Percentiles rank a stretch among this genome's conserved stretches.
Conservation (phyloP, 164 flowering plant genomes). For the Brasenia schreberi region DNA sequence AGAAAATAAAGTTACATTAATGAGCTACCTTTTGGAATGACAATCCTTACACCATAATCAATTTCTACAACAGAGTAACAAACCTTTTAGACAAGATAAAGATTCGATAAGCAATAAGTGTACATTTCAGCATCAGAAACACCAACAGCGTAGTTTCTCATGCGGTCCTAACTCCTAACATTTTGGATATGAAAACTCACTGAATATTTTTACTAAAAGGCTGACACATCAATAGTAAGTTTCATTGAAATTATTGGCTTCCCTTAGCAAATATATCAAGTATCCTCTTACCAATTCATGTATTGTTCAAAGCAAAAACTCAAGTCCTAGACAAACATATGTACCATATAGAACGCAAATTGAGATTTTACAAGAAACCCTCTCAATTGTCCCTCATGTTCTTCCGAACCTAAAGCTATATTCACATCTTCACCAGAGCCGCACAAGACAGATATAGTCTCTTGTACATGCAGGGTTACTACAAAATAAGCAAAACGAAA, state of each 20-base stretch:
- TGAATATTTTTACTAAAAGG: no score
- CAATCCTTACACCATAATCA: no score
- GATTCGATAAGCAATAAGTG: no score
- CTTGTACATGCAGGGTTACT: conserved; percentile 15
- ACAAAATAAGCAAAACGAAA: conserved; percentile 7
- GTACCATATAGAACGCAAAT: neutral
- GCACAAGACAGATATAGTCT: conserved; percentile 9
- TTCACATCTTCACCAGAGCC: conserved; percentile 23
- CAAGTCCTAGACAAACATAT: neutral
- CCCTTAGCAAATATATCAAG: neutral
- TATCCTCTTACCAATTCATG: neutral
- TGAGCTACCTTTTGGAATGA: no score
- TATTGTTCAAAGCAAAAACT: neutral
- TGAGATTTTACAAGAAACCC: neutral
- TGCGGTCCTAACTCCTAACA: no score
- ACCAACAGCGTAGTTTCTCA: no score
- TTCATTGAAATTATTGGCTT: neutral
- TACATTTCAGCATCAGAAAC: no score
- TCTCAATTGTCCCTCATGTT: conserved; percentile 8
- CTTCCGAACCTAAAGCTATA: conserved; percentile 19
- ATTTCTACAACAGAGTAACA: no score
- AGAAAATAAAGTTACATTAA: no score
- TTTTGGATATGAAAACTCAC: no score
- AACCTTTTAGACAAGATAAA: no score
- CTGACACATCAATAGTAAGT: no score